Conservation (phyloP, 108 stramenopile species). For the Pseudonitzschia multiseries region DNA sequence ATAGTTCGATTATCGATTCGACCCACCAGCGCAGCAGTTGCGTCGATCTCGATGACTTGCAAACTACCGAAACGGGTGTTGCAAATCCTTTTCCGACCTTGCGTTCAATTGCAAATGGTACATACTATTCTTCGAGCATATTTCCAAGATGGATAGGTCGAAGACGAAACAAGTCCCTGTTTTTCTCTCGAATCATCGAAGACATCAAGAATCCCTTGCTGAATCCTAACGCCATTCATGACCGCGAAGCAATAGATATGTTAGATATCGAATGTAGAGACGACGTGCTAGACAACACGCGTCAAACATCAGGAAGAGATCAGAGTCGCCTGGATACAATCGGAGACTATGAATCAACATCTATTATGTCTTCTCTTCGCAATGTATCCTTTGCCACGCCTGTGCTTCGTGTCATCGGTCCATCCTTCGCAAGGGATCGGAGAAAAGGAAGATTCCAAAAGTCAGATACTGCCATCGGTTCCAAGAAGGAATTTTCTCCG, state of each 20-base stretch:
- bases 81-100: neutral
- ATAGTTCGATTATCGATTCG: conserved; percentile 5
- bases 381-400: neutral
- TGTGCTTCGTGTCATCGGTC: neutral
- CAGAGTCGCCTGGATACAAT: neutral
- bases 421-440: neutral
- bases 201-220: neutral
- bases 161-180: neutral
- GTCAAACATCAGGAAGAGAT: neutral
- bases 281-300: neutral
- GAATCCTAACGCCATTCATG: conserved; percentile 8
- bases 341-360: neutral
- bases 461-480: neutral
- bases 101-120: neutral
- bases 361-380: neutral
- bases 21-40: neutral
- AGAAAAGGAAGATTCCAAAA: neutral
- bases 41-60: neutral
- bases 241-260: neutral
- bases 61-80: neutral
- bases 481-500: neutral
- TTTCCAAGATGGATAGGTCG: neutral
- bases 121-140: neutral
- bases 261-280: neutral
- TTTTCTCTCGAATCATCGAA: neutral